Base-by-base conservation (phyloP, 1,284 basidiomycete genomes). In the Marasmius fiardii region DNA sequence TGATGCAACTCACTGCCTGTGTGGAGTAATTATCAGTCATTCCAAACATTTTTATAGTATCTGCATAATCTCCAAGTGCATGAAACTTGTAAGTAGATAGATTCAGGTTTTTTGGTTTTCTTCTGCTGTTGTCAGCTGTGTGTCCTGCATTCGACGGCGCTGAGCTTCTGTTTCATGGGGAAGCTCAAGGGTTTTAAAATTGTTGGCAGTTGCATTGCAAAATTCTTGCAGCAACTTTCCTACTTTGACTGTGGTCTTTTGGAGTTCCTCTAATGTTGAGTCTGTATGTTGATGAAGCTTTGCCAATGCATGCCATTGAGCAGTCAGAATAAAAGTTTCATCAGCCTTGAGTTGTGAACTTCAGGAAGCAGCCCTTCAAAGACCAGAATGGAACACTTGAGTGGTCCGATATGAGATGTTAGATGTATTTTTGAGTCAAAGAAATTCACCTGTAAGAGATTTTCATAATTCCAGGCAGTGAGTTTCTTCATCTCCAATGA, bases 381-480 rank as follows among this genome's bases (percentile, higher is more conserved):
- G 21, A 56, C 54, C 21, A 49, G 54, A 20, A 56, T 51, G 2
- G 54, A 31, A n/a, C 37, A 28, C 54, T 56, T n/a, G n/a, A n/a
- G n/a, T n/a, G n/a, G n/a, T n/a, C n/a, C n/a, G 41, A 21, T 7
- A 39, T 41, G 24, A 20, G n/a, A 37, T 52, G n/a, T n/a, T n/a
- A n/a, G n/a, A n/a, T n/a, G n/a, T n/a, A n/a, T n/a, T n/a, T n/a
- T n/a, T n/a, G n/a, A n/a, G n/a, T 21, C 41, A 16, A 18, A 31
- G 28, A 16, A n/a, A 53, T 14, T 14, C 23, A 61, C 61, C 59
- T 67, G 57, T 54, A 65, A 51, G 1, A 64, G 43, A 52, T 66
- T 61, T 43, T 67, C 63, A 57, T 55, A 65, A 47, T 67, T 60
- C 10, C 63, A 53, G 7, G 63, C 65, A 0, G 65, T 64, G 2